Evolutionary conservation across 768 basidiomycete species (phyloP).

Genomic region (Auriculariales sp.): DNA sequence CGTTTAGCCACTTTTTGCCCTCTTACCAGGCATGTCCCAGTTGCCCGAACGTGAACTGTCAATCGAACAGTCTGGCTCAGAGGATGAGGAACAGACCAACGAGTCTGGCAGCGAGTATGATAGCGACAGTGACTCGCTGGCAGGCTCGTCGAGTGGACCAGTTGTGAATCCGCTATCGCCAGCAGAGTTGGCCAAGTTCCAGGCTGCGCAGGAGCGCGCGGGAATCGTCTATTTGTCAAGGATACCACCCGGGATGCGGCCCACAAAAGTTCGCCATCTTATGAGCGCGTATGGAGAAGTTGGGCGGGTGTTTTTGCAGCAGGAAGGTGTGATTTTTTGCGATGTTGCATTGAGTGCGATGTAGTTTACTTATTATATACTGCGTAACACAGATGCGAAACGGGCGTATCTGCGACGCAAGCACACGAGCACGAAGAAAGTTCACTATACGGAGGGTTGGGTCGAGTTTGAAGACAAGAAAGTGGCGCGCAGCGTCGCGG

Average conservation of each 20-base stretch:
- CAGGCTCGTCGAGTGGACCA: too few relatives aligned
- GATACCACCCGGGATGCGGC: slow-evolving; percentile 96
- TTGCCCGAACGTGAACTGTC: too few relatives aligned
- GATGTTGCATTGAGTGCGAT: not conserved
- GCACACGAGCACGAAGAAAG: slow-evolving; percentile 68
- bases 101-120: not conserved
- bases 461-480: slow-evolving; percentile 94
- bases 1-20: too few relatives aligned
- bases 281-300: slow-evolving; percentile 84
- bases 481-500: slow-evolving; percentile 77
- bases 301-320: slow-evolving; percentile 83
- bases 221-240: slow-evolving; percentile 92
- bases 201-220: slow-evolving; percentile 55
- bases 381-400: slow-evolving; percentile 70
- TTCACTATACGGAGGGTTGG: slow-evolving; percentile 94
- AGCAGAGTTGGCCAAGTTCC: slow-evolving; percentile 63
- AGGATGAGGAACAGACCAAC: not conserved
- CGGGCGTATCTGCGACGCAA: slow-evolving; percentile 73
- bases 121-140: not conserved
- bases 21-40: too few relatives aligned
- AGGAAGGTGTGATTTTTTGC: slow-evolving; percentile 52
- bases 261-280: slow-evolving; percentile 86
- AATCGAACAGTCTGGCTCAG: too few relatives aligned
- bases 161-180: slow-evolving; percentile 46
- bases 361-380: too few relatives aligned